Evolutionary conservation across 164 flowering plant species (phyloP).

Genomic region (Saururus chinensis): DNA sequence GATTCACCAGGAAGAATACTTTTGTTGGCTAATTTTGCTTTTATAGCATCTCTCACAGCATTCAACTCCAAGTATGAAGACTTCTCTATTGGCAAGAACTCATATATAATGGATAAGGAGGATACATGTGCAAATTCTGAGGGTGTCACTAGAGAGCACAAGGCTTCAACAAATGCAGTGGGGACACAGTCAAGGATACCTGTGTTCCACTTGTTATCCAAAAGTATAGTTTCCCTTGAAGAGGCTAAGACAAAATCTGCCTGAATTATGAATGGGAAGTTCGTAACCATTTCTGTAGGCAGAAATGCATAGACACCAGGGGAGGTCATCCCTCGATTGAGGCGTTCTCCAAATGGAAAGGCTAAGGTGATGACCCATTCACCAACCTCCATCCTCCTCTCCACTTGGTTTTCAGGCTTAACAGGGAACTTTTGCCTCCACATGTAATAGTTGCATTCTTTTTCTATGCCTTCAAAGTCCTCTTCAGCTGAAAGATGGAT

Average conservation of each 20-base stretch:
- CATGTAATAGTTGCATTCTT: constrained; percentile 41
- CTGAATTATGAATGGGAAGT: constrained; percentile 50
- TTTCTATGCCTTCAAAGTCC: constrained; percentile 6
- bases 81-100: constrained; percentile 12
- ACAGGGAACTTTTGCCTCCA: constrained; percentile 65
- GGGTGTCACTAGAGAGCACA: constrained; percentile 11
- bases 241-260: constrained; percentile 52
- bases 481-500: constrained; percentile 42
- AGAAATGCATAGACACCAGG: constrained; percentile 56
- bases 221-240: constrained; percentile 42
- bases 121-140: constrained; percentile 8
- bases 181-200: constrained; percentile 22
- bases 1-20: constrained; percentile 20
- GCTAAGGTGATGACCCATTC: constrained; percentile 50
- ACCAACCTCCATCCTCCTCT: constrained; percentile 34
- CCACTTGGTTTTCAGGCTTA: constrained; percentile 24
- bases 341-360: constrained; percentile 38
- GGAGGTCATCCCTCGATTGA: constrained; percentile 21
- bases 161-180: constrained; percentile 18
- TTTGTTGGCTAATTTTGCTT: constrained; percentile 3
- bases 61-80: constrained; percentile 11
- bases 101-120: constrained; percentile 3
- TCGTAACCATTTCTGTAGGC: constrained; percentile 59
- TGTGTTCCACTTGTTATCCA: constrained; percentile 44
- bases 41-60: constrained; percentile 12